Evolutionary conservation across 2,329 filamentous ascomycete species (phyloP).

Genomic region (Penicillium frequentans): DNA sequence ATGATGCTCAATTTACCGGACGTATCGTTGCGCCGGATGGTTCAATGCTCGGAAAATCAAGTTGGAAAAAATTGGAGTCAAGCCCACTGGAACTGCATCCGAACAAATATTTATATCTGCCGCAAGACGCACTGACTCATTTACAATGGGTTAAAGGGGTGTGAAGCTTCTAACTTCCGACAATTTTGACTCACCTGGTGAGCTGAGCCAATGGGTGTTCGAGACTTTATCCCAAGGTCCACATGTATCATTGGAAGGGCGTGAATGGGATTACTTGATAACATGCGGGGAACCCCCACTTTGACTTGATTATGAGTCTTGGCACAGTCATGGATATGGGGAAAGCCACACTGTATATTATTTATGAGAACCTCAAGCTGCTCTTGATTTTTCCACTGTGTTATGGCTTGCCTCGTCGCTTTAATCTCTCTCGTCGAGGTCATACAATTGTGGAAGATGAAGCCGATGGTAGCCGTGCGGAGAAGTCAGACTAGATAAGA

Average conservation of each 20-base stretch:
- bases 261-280: background rate
- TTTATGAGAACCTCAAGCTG: background rate
- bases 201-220: background rate
- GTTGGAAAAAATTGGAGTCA: background rate
- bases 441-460: background rate
- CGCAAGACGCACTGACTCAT: background rate
- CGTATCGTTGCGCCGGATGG: too few species aligned
- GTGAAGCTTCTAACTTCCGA: background rate
- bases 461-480: background rate
- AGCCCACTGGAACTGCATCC: background rate
- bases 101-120: background rate
- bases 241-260: background rate
- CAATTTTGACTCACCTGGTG: background rate
- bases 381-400: background rate
- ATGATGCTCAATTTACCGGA: background rate
- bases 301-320: background rate
- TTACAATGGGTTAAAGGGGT: background rate
- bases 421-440: too few species aligned
- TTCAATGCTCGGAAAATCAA: background rate
- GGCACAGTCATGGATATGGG: background rate
- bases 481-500: background rate
- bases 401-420: background rate
- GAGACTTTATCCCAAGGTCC: background rate
- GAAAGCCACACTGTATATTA: background rate
- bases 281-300: background rate